Conservation (phyloP, 2,329 filamentous ascomycete species). For the Sporothrix protearum region DNA sequence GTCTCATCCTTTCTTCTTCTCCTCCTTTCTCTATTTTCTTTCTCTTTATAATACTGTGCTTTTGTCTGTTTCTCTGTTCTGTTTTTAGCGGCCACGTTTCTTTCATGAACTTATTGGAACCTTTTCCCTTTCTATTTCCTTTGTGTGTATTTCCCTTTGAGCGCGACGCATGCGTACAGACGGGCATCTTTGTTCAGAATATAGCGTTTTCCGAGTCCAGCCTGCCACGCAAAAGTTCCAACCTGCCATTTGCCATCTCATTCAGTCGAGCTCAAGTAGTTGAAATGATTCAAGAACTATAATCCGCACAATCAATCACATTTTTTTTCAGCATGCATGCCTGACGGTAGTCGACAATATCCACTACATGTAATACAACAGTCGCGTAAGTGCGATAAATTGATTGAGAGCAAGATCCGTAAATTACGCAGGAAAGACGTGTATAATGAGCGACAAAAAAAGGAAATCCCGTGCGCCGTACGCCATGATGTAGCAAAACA, state of each 20-base stretch:
- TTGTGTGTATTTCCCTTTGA: neutral
- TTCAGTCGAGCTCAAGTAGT: too few species aligned
- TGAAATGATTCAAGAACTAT: too few species aligned
- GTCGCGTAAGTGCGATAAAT: neutral
- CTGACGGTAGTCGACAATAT: neutral
- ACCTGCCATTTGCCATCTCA: neutral
- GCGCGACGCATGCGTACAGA: neutral
- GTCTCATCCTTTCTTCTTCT: conserved; percentile 7
- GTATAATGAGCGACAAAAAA: neutral
- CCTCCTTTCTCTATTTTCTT: neutral
- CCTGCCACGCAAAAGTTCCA: too few species aligned
- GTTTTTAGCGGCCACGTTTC: neutral
- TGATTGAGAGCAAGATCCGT: neutral
- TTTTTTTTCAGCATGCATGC: too few species aligned
- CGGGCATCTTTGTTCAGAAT: neutral
- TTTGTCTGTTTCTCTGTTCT: neutral
- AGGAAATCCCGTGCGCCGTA: neutral
- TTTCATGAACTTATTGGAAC: neutral
- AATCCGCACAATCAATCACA: too few species aligned
- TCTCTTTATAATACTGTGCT: neutral
- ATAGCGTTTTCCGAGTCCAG: neutral
- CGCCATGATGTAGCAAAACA: conserved; percentile 9
- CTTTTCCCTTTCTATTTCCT: neutral
- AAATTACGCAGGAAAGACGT: neutral
- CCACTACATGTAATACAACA: neutral